These are phyloP conservation scores for Sclerotiophoma versabilis DNA, from an alignment of 2,329 filamentous ascomycete species.

Conservation along the genomic window DNA sequence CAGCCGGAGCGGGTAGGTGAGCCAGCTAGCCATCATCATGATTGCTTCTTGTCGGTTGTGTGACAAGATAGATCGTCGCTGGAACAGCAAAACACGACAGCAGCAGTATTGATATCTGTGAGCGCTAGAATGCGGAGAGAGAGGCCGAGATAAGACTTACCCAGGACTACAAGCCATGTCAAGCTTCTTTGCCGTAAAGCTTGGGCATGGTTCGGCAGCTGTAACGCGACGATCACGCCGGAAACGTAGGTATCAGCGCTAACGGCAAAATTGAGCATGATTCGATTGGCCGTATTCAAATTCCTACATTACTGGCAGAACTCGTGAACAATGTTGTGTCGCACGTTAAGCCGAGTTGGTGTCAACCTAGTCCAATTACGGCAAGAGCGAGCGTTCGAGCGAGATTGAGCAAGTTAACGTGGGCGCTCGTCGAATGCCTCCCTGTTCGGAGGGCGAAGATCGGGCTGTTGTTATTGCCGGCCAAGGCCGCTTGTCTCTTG, in stretches of 20 bases:
- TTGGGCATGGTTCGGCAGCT: neutral
- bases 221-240: neutral
- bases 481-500: neutral
- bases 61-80: too few species aligned
- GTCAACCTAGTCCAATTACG: neutral
- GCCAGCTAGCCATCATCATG: constrained; percentile 24
- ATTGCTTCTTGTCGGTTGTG: too few species aligned
- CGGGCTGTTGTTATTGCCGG: constrained; percentile 1
- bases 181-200: constrained; percentile 10
- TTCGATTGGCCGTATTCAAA: neutral
- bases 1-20: constrained; percentile 24
- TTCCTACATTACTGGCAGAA: neutral
- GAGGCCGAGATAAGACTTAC: neutral
- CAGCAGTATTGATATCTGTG: too few species aligned
- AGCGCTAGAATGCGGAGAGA: too few species aligned
- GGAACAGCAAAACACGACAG: too few species aligned
- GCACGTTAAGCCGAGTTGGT: neutral
- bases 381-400: constrained; percentile 13
- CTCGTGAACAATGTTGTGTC: neutral
- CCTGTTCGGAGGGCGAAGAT: too few species aligned
- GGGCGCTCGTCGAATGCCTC: neutral
- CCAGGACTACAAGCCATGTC: neutral
- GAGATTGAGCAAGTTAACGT: constrained; percentile 24
- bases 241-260: neutral
- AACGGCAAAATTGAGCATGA: neutral